Percentiles rank a stretch among this genome's conserved stretches.
Evolutionary conservation across 768 basidiomycete genomes (phyloP).

Genomic region (Mycena chlorophos): DNA sequence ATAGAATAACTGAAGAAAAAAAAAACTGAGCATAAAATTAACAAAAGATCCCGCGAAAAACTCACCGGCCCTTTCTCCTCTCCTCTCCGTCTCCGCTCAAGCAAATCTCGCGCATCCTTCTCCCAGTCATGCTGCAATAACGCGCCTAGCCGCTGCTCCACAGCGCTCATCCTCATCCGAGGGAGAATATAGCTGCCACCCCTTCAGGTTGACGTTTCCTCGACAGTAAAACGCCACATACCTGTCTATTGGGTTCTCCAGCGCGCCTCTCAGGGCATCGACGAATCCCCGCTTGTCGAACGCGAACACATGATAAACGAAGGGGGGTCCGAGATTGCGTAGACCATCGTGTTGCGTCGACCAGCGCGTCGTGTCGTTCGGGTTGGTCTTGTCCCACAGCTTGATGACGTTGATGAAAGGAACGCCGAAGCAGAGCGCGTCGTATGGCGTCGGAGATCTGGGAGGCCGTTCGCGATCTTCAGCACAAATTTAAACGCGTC

Average conservation of each 20-base stretch:
- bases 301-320: background rate
- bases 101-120: background rate
- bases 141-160: background rate
- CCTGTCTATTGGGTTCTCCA: background rate
- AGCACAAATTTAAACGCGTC: background rate
- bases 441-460: background rate
- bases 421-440: background rate
- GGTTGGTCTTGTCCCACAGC: background rate
- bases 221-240: background rate
- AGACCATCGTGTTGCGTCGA: background rate
- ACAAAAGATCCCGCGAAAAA: too few relatives aligned
- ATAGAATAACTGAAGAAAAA: too few relatives aligned
- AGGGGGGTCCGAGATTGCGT: background rate
- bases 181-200: background rate
- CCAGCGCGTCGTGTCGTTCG: background rate
- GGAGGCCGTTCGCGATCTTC: background rate
- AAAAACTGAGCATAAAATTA: too few relatives aligned
- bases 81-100: background rate
- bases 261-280: background rate
- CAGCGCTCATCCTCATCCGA: background rate
- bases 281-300: background rate
- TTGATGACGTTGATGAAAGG: background rate
- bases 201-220: background rate
- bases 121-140: background rate
- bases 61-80: background rate